Evolutionary conservation across 495 filamentous ascomycete species (phyloP), one percentile per base, ranked within the genome.

Genomic region (Aspergillus mulundensis): DNA sequence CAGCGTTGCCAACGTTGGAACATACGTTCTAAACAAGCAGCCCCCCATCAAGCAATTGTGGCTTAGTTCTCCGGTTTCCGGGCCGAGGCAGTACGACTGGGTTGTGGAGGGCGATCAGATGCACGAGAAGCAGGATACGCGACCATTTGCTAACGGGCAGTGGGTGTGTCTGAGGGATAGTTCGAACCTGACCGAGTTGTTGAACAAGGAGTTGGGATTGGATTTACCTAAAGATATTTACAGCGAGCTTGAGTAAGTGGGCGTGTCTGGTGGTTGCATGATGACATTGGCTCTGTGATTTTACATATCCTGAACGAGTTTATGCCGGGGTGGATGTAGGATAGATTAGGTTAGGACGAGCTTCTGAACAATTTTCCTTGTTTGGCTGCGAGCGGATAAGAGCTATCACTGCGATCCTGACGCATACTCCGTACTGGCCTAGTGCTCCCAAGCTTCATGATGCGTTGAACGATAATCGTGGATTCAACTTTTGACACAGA

Each of bases 31-130:
- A 66, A 97, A 97, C 81, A 98, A 98, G 74, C 94, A 97, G 70
- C 94, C 94, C 0, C 90, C 91, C 18, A 97, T 95, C 78, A 90
- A 87, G 75, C 94, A 98, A 70, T 93, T 98, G 64, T 98, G 95
- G 94, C 84, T 98, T 23, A 91, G 88, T 32, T 96, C 91, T 18
- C 94, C 94, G 5, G 77, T 87, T 43, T 87, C 88, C n/a, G 94
- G 94, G 0, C 95, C 95, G 1, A 96, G 96, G 71, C 83, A 90
- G 46, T 97, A 85, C 71, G 90, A 97, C 64, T 97, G 87, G 79
- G 87, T 95, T 21, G 63, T 89, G 21, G 58, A 77, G 34, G 82
- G 83, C 30, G 89, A 91, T 56, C 77, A 79, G 43, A 85, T 88
- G 73, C 77, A 87, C 47, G 77, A 89, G 60, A 91, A 91, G 74